Percentiles rank a stretch among this genome's conserved stretches.
phyloP scores from a whole-genome alignment of 2,329 filamentous ascomycete genomes.

The Scedosporium boydii region DNA sequence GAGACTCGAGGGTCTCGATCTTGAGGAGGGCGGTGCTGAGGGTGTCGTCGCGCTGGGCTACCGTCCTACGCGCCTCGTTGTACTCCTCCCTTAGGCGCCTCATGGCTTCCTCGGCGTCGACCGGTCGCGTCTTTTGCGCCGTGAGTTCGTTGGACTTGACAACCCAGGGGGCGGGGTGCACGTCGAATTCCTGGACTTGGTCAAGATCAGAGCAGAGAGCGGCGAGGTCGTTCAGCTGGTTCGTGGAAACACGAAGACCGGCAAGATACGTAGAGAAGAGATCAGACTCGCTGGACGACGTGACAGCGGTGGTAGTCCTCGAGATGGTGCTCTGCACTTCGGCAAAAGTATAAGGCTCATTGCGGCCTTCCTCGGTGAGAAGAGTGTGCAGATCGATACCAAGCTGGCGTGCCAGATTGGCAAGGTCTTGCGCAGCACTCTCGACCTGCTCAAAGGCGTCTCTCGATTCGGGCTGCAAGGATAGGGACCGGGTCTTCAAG shows the following conservation, averaged over 20 bases:
- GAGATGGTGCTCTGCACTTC: constrained; percentile 59
- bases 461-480: constrained; percentile 57
- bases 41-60: constrained; percentile 68
- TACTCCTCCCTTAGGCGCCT: constrained; percentile 71
- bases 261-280: constrained; percentile 59
- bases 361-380: constrained; percentile 58
- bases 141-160: constrained; percentile 73
- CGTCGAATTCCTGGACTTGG: constrained; percentile 71
- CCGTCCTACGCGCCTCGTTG: constrained; percentile 62
- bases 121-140: constrained; percentile 67
- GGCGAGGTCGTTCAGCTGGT: constrained; percentile 60
- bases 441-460: constrained; percentile 65
- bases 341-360: constrained; percentile 53
- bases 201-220: constrained; percentile 61
- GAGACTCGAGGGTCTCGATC: constrained; percentile 83
- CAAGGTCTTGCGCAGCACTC: constrained; percentile 52
- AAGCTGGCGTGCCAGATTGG: constrained; percentile 55
- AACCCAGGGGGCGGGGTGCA: constrained; percentile 69
- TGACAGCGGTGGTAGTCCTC: constrained; percentile 40
- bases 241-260: constrained; percentile 55
- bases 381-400: constrained; percentile 62
- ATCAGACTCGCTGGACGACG: constrained; percentile 52
- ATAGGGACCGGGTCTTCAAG: constrained; percentile 64
- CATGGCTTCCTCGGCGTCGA: constrained; percentile 80
- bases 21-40: constrained; percentile 83